Evolutionary conservation across 441 rosid genomes (phyloP).

Genomic region (Raphanus hybrid): DNA sequence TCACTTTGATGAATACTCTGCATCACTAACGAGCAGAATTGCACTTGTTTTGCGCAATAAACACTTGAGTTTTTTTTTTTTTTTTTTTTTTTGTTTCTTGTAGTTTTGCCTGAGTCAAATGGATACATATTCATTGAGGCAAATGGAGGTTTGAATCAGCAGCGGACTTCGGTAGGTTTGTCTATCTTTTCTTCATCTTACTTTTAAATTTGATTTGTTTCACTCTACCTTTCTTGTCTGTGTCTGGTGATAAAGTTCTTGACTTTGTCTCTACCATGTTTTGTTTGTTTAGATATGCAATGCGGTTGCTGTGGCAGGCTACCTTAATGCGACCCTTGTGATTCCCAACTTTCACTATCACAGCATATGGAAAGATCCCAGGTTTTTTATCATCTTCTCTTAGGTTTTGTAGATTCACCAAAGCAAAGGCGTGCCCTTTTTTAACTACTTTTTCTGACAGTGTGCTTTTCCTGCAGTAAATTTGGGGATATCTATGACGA

Average conservation of each 20-base stretch:
- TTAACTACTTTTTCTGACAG: slow-evolving; percentile 13
- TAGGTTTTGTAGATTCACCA: neutral
- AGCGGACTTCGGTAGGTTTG: slow-evolving; percentile 82
- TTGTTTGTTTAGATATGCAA: slow-evolving; percentile 83
- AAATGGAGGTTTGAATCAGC: slow-evolving; percentile 93
- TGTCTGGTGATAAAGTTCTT: slow-evolving; percentile 3
- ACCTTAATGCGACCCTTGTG: slow-evolving; percentile 92
- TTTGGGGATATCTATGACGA: slow-evolving; percentile 90
- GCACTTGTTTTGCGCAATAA: no score
- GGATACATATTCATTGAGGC: slow-evolving; percentile 93
- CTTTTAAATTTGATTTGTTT: slow-evolving; percentile 13
- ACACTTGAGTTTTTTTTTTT: no score
- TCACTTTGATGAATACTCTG: neutral
- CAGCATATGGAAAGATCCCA: slow-evolving; percentile 98
- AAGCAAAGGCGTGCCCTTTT: slow-evolving; percentile 6
- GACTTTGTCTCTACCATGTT: slow-evolving; percentile 34
- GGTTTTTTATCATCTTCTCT: slow-evolving; percentile 49
- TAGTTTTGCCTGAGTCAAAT: slow-evolving; percentile 82
- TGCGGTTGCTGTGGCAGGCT: slow-evolving; percentile 99
- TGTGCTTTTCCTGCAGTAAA: slow-evolving; percentile 59
- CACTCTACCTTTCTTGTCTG: slow-evolving; percentile 8
- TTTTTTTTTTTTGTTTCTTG: neutral
- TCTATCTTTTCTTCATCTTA: slow-evolving; percentile 25
- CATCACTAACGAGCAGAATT: neutral
- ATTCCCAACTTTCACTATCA: slow-evolving; percentile 95